Conservation (phyloP, 2,329 filamentous ascomycete species). For the Drechslera avenae region DNA sequence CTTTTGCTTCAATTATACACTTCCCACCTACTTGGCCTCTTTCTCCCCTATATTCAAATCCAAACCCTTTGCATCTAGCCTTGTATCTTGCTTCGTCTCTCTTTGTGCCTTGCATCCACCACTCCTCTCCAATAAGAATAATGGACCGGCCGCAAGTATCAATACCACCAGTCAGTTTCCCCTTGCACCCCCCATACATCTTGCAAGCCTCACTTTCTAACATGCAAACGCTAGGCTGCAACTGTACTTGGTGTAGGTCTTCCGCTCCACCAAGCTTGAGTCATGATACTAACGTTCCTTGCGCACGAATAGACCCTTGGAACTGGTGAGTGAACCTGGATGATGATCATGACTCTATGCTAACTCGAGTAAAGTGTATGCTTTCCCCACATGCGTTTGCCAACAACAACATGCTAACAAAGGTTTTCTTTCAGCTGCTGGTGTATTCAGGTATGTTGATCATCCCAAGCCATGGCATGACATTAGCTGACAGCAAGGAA, state of each 20-base stretch:
- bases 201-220: constrained; percentile 24
- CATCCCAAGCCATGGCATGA: neutral
- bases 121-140: neutral
- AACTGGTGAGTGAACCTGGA: constrained; percentile 35
- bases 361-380: constrained; percentile 34
- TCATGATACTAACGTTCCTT: constrained; percentile 19
- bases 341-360: constrained; percentile 4
- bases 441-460: constrained; percentile 48
- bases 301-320: constrained; percentile 45
- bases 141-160: constrained; percentile 43
- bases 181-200: neutral
- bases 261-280: constrained; percentile 1
- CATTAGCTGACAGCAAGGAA: constrained; percentile 17
- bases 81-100: neutral
- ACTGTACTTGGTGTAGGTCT: constrained; percentile 47
- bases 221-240: constrained; percentile 38
- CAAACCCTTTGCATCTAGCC: neutral
- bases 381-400: neutral
- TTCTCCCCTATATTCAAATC: neutral
- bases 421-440: constrained; percentile 40
- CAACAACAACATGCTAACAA: constrained; percentile 22
- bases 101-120: neutral
- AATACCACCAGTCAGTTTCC: constrained; percentile 38
- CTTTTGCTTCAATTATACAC: constrained; percentile 1
- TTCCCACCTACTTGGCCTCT: neutral